Percentiles rank a stretch among this genome's conserved stretches.
phyloP scores from a whole-genome alignment of 2,329 filamentous ascomycete genomes.

The Xylariomycetidae sp. region DNA sequence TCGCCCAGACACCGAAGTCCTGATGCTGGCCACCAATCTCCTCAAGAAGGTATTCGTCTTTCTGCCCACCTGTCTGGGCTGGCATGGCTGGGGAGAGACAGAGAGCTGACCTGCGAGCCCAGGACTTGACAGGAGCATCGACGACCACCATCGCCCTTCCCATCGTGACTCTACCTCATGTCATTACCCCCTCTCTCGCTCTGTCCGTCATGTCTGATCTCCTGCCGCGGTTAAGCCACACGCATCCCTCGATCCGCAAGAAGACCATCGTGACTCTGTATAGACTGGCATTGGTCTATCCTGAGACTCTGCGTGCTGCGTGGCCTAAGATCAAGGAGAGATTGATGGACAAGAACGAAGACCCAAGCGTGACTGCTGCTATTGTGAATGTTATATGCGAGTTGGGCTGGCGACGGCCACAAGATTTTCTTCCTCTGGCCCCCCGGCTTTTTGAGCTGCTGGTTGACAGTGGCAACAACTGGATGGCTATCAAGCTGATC shows the following conservation, averaged over 20 bases:
- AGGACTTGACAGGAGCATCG: constrained; percentile 70
- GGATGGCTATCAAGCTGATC: constrained; percentile 99
- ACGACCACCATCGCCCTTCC: constrained; percentile 79
- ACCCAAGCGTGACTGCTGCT: constrained; percentile 88
- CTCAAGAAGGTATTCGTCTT: constrained; percentile 70
- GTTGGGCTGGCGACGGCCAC: constrained; percentile 85
- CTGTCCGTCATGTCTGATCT: constrained; percentile 85
- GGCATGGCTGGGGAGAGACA: too few relatives aligned
- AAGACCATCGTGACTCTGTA: constrained; percentile 96
- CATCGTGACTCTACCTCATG: constrained; percentile 84
- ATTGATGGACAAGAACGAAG: constrained; percentile 83
- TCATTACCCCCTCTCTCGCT: constrained; percentile 88
- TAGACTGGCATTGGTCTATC: constrained; percentile 89
- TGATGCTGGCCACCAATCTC: constrained; percentile 96
- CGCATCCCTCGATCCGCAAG: constrained; percentile 80
- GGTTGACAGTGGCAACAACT: constrained; percentile 91
- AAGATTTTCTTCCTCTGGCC: constrained; percentile 89
- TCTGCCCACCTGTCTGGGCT: too few relatives aligned
- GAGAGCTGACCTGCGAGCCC: not conserved
- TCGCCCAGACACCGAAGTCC: constrained; percentile 87
- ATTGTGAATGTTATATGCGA: constrained; percentile 98
- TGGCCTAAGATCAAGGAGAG: constrained; percentile 98
- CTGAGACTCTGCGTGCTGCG: constrained; percentile 83
- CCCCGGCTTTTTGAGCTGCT: constrained; percentile 88
- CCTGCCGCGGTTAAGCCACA: constrained; percentile 80